These are phyloP conservation scores for Dioscorea dumetorum DNA, from an alignment of 106 monocot genomes.

Conservation along the genomic window DNA sequence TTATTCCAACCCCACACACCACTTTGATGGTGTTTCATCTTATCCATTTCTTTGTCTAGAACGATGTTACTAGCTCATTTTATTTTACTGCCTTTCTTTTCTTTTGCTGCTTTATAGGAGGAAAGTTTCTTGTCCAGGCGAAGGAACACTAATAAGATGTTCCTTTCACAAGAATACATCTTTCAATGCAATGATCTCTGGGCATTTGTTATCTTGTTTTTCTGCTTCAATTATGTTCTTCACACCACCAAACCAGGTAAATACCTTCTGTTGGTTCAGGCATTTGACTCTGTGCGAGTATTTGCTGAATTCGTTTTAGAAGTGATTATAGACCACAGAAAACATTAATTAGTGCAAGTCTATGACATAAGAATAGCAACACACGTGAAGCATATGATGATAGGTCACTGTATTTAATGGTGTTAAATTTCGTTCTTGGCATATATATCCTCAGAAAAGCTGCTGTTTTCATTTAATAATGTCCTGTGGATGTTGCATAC, in stretches of 20 bases:
- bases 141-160: conserved; percentile 19
- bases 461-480: not conserved
- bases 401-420: not conserved
- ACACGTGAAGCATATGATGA: not conserved
- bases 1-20: too few species aligned
- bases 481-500: not conserved
- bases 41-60: too few species aligned
- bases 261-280: not conserved
- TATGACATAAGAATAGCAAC: not conserved
- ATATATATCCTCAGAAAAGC: not conserved
- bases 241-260: conserved; percentile 53
- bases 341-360: too few species aligned
- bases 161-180: conserved; percentile 22
- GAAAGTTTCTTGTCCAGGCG: conserved; percentile 1
- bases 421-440: not conserved
- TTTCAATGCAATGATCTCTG: conserved; percentile 19
- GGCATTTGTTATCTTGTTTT: conserved; percentile 44
- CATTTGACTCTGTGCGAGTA: not conserved
- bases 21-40: too few species aligned
- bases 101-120: conserved; percentile 16
- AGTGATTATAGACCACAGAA: too few species aligned
- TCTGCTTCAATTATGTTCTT: conserved; percentile 55
- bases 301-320: not conserved
- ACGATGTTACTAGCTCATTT: not conserved
- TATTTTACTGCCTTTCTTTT: not conserved